Evolutionary conservation across 352 stramenopile genomes (phyloP), one percentile per base, ranked within the genome.

Genomic region (Phytophthora lateralis): DNA sequence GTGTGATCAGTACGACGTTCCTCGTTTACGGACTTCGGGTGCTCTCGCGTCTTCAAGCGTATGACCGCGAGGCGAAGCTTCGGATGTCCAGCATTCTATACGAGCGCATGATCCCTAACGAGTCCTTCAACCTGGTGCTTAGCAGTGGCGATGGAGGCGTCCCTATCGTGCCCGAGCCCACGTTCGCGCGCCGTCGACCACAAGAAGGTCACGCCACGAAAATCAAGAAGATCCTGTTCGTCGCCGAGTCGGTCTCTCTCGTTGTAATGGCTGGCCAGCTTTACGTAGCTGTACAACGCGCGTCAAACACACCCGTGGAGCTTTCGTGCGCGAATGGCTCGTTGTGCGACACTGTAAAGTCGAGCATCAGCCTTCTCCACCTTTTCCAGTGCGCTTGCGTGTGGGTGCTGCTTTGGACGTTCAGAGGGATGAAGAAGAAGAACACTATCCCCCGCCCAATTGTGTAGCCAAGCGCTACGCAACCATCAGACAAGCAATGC

Each of bases 321-420:
- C 63, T 90, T 7, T 75, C 69, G 0, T 90, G 80, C 34, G 78
- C 80, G 11, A 88, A 88, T 50, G 80, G 78, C 5, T 38, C 64
- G 6, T 24, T 71, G 41, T 90, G 80, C 45, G 63, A 85, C 5
- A 60, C 64, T 17, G 50, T 88, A 30, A 50, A 68, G 18, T 54
- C 60, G 12, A 65, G 50, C n/a, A 41, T 84, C 6, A 71, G 52
- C 30, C 45, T 73, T 4, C 54, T 84, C 21, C 72, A 84, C 44
- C 21, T 64, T 5, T 69, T 78, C 29, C 72, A 81, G 61, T 63
- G 63, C 15, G 55, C 47, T 6, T 74, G 59, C 14, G 38, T 77
- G 4, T 77, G 65, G 69, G 56, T 75, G 30, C 39, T 77, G 11
- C 56, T 77, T 0, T 77, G 65, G 65, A 64, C 55, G 20, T 77